Conservation (phyloP, 768 basidiomycete species). For the Hemileccinum rubropunctum region DNA sequence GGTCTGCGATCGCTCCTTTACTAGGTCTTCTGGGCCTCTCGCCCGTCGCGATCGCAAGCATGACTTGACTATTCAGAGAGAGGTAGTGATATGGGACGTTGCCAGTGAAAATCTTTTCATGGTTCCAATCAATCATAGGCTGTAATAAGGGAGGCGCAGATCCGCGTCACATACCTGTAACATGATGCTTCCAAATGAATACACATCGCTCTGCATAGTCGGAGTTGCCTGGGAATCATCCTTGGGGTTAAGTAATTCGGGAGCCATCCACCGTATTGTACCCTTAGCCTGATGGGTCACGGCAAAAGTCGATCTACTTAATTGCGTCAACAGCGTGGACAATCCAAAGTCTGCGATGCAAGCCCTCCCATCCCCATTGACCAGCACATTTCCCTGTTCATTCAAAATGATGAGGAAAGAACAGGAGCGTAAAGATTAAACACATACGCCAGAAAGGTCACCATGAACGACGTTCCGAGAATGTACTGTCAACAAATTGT, state of each 20-base stretch:
- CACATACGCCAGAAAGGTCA: neutral
- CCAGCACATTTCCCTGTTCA: neutral
- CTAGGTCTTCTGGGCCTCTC: neutral
- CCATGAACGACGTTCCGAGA: neutral
- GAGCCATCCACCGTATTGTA: neutral
- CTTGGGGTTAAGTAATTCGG: neutral
- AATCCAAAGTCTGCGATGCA: conserved; percentile 10
- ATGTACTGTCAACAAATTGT: neutral
- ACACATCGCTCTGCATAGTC: conserved; percentile 1
- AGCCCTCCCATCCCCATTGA: neutral
- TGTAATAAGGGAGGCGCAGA: no score
- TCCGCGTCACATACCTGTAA: conserved; percentile 5
- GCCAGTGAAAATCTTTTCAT: conserved; percentile 1
- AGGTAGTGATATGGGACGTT: conserved; percentile 1
- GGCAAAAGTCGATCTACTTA: neutral
- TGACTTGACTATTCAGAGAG: neutral
- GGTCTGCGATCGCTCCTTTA: neutral
- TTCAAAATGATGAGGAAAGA: no score
- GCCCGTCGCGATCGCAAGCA: neutral
- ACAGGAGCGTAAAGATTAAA: no score
- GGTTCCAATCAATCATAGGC: neutral
- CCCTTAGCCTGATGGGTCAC: neutral
- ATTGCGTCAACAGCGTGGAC: neutral
- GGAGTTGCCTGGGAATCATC: neutral
- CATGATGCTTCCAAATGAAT: conserved; percentile 12